phyloP scores from a whole-genome alignment of 2,329 filamentous ascomycete genomes.

The Pseudopyricularia cyperi region DNA sequence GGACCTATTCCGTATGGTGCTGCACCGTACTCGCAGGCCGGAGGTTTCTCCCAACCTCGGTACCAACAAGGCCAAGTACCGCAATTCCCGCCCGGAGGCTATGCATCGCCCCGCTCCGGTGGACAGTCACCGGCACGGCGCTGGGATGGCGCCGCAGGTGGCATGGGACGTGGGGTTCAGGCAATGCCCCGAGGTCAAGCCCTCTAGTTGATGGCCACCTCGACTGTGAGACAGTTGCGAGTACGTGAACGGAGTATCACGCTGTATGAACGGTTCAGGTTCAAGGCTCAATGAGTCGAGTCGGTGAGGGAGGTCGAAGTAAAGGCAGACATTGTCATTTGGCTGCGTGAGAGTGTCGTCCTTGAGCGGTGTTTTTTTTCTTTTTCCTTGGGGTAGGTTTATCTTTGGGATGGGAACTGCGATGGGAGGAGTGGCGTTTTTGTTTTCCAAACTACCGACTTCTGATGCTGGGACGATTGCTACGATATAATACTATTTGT shows the following conservation, averaged over 20 bases:
- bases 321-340: neutral
- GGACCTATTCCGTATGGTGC: neutral
- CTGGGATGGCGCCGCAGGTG: constrained; percentile 5
- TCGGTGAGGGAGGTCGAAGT: neutral
- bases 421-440: neutral
- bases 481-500: constrained; percentile 1
- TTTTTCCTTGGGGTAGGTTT: neutral
- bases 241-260: neutral
- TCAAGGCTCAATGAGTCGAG: neutral
- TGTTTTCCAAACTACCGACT: no score
- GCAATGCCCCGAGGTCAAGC: constrained; percentile 17
- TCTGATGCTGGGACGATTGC: neutral
- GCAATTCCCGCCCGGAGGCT: constrained; percentile 7
- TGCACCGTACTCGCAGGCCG: constrained; percentile 5
- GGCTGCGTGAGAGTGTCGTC: neutral
- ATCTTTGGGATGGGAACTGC: no score
- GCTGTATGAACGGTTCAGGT: neutral
- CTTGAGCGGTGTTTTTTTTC: neutral
- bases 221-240: neutral
- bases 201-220: constrained; percentile 11
- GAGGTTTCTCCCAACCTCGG: constrained; percentile 5
- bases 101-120: constrained; percentile 9
- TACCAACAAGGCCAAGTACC: constrained; percentile 7
- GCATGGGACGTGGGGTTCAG: constrained; percentile 12
- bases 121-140: constrained; percentile 12